Conservation (phyloP, 352 stramenopile species). For the Pythium folliculosum region DNA sequence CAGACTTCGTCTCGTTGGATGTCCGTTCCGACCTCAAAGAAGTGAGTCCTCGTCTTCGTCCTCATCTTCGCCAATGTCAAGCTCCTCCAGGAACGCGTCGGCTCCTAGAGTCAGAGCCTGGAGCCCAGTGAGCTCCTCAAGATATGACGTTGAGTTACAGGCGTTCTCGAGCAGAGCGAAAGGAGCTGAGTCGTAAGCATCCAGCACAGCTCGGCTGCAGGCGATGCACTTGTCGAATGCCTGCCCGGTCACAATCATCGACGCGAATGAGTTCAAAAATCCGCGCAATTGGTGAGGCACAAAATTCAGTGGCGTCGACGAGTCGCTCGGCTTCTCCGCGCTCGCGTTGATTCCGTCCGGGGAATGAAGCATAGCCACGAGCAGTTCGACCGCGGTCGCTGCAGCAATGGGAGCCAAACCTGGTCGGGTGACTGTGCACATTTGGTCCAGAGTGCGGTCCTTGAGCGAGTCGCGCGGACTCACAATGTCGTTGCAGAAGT, state of each 20-base stretch:
- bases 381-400: conserved; percentile 95
- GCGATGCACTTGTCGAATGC: conserved; percentile 96
- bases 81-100: conserved; percentile 62
- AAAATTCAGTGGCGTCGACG: conserved; percentile 66
- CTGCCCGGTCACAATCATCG: conserved; percentile 81
- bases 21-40: conserved; percentile 2
- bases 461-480: conserved; percentile 96
- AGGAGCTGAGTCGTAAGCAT: conserved; percentile 67
- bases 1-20: not conserved
- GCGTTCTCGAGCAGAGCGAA: conserved; percentile 59
- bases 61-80: conserved; percentile 65
- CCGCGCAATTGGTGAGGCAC: conserved; percentile 96
- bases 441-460: conserved; percentile 98
- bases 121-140: conserved; percentile 82
- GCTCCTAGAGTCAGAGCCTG: conserved; percentile 57
- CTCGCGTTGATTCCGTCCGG: conserved; percentile 69
- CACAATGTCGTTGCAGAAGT: conserved; percentile 99
- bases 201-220: conserved; percentile 90
- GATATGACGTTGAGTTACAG: conserved; percentile 69
- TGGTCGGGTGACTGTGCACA: conserved; percentile 99
- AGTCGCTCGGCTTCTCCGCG: conserved; percentile 59
- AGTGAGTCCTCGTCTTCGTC: conserved; percentile 42
- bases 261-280: conserved; percentile 92
- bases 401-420: conserved; percentile 93
- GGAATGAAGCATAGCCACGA: conserved; percentile 95